Conservation (phyloP, 768 basidiomycete species). For the Suillus variegatus region DNA sequence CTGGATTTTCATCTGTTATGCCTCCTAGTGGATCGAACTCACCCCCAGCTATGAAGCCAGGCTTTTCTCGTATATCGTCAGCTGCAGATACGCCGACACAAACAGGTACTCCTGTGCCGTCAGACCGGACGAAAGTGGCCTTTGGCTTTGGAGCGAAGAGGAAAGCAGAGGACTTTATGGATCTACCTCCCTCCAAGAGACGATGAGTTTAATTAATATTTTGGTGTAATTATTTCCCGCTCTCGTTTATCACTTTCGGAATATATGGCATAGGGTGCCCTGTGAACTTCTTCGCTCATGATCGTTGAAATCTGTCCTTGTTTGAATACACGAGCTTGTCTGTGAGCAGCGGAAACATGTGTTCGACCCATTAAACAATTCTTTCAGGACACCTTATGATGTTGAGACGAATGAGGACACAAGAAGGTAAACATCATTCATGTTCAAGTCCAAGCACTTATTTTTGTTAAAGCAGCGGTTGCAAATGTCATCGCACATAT, state of each 20-base stretch:
- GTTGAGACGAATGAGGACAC: background rate
- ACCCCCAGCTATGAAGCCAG: slow-evolving; percentile 58
- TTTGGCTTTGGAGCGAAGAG: slow-evolving; percentile 81
- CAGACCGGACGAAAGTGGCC: slow-evolving; percentile 72
- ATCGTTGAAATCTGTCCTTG: background rate
- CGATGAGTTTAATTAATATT: slow-evolving; percentile 25
- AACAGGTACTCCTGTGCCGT: slow-evolving; percentile 55
- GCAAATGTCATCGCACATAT: no score
- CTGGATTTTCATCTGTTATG: slow-evolving; percentile 33
- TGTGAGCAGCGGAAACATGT: background rate
- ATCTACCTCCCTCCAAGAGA: slow-evolving; percentile 66
- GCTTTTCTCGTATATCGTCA: slow-evolving; percentile 76
- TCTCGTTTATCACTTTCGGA: background rate
- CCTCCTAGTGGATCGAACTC: slow-evolving; percentile 46
- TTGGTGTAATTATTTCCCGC: slow-evolving; percentile 2
- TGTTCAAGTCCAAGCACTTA: no score
- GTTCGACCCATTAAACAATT: background rate
- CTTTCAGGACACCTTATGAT: background rate
- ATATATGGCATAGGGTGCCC: background rate
- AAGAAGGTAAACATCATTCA: background rate
- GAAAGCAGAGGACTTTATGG: slow-evolving; percentile 72
- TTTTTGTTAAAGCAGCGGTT: no score
- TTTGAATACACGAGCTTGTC: background rate
- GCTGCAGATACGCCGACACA: slow-evolving; percentile 50
- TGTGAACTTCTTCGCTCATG: background rate